Evolutionary conservation across 768 basidiomycete species (phyloP), one percentile per base, ranked within the genome.

Genomic region (Lactarius sp.): DNA sequence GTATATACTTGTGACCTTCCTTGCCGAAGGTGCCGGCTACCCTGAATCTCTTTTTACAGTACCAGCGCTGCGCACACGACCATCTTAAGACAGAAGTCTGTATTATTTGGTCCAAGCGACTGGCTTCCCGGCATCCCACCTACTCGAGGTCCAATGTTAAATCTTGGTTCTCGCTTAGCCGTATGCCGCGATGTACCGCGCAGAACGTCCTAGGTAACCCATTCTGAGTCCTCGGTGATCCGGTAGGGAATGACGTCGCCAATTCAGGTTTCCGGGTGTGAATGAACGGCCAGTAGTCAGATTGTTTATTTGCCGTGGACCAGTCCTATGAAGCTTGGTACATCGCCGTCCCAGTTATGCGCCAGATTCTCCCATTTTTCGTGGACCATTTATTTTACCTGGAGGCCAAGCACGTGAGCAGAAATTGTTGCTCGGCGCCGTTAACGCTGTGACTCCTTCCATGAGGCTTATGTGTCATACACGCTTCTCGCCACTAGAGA

Each of bases 111-210:
- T 33, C 39, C 39, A 34, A 41, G n/a, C 33, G 6, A n/a, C 58
- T 34, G 41, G 27, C 62, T 64, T 64, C 62, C 58, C 20, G 31
- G 62, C 52, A 55, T 50, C 20, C 33, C 14, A 50, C 50, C 46
- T 36, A 47, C 22, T 22, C 22, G 8, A 13, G 37, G 47, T 50
- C 31, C 36, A 49, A 8, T n/a, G 42, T 16, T 34, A 14, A 52
- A 33, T 20, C 34, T 39, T 44, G 22, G 16, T 49, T 47, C 56
- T 59, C 52, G 18, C 57, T 22, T 41, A 31, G 14, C 31, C 20
- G 46, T 20, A 31, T 42, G 18, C 13, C 46, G 36, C 44, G 33
- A 27, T 14, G 52, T 33, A 10, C 39, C 37, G 18, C 39, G 31
- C 33, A 36, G 5, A 6, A 18, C 20, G 18, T 58, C 16, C 33